Evolutionary conservation across 352 stramenopile species (phyloP), one percentile per base, ranked within the genome.

Genomic region (Phytophthora sp.): DNA sequence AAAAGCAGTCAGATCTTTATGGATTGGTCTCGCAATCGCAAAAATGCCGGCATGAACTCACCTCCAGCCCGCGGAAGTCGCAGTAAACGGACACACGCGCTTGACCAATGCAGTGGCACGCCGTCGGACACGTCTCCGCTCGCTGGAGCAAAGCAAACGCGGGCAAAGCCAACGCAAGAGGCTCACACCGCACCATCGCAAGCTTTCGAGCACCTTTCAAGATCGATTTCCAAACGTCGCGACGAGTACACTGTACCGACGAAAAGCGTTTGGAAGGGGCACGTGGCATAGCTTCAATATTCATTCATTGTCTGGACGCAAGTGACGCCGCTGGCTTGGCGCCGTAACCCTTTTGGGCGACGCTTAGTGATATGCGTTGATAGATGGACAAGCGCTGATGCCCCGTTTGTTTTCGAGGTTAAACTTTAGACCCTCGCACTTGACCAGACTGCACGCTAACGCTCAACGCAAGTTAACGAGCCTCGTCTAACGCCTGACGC

Each of bases 71-170:
- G 23, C 79, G 81, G 41, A 89, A 93, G 59, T 94, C 84, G 55
- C 86, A 93, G 63, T 91, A 88, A 9, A 94, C 86, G 15, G 81
- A 84, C 18, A 93, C 74, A 23, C 82, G 79, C 23, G 73, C 69
- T n/a, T 71, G 66, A 21, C 84, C 84, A 36, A 91, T 84, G 66
- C 86, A 95, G 29, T 86, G 69, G 26, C 84, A 93, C 21, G 74
- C 68, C 1, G 59, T 64, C 11, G 86, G 84, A 27, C 82, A 93
- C 18, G 63, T 60, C 2, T 50, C 36, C 4, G 41, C 30, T 8
- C 8, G 35, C 31, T 49, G 20, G 4, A 70, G 24, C 49, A 61
- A 33, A 57, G 71, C 27, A 49, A 65, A 26, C 39, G 35, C 31
- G n/a, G 38, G 12, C 35, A 66, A 9, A 9, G 45, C 45, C 29